Evolutionary conservation across 2,329 filamentous ascomycete genomes (phyloP), one percentile per base, ranked within the genome.

Genomic region (Setomelanomma holmii): DNA sequence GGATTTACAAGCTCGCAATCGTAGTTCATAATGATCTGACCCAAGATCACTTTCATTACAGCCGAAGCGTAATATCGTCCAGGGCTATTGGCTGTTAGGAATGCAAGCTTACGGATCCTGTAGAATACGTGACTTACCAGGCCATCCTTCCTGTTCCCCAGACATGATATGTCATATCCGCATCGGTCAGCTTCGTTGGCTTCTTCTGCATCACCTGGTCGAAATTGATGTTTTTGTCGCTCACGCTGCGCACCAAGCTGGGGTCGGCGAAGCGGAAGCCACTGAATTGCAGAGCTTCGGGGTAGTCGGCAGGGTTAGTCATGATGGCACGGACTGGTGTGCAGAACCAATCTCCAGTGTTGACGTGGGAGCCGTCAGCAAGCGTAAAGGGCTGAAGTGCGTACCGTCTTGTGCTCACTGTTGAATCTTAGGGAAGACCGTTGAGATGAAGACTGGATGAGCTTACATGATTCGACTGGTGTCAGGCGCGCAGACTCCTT

Each of bases 201-300:
- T 47, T 51, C 45, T 49, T 45, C 34, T 58, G 55, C 24, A 54
- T 27, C 7, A 51, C 39, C 5, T 42, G 40, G 22, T 48, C 42
- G 19, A 48, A 4, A 16, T 11, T 4, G 5, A 30, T 30, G 5
- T 14, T 14, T 30, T 51, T 48, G 36, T 16, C 39, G 10, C 22
- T 51, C 41, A 20, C 44, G 45, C 33, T 42, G 20, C 48, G 45
- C 2, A 57, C 42, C 0, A 57, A 49, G 4, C 35, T 35, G 12
- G 59, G 57, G 45, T 60, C 47, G 1, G 55, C 55, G 35, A 59
- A 59, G 12, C 61, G 58, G 53, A 65, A 65, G 22, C 61, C 61
- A 17, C 57, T 56, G 42, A 65, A 65, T 10, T 51, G 42, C 1
- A 52, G 45, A 7, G 61, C 36, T 24, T 53, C 23, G 4, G 60